Conservation (phyloP, 2,329 filamentous ascomycete genomes). For the Fusarium lyarnte region DNA sequence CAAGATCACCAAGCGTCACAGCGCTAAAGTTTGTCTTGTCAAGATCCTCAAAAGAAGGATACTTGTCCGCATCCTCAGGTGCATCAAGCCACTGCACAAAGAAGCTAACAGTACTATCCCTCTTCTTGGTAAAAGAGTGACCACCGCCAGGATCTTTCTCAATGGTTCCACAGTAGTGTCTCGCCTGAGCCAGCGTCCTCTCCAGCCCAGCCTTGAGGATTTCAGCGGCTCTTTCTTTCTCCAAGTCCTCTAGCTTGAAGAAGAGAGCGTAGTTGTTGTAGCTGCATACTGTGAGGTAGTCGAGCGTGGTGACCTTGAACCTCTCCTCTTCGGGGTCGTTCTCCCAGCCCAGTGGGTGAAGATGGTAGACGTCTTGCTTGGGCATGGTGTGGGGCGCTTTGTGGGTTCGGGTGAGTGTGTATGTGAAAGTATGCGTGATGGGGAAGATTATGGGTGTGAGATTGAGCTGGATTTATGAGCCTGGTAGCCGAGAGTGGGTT, state of each 20-base stretch:
- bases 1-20: slow-evolving; percentile 46
- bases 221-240: slow-evolving; percentile 40
- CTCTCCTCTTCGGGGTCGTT: slow-evolving; percentile 31
- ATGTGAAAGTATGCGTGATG: background rate
- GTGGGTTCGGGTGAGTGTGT: background rate
- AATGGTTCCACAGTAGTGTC: slow-evolving; percentile 52
- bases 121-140: slow-evolving; percentile 50
- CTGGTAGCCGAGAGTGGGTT: background rate
- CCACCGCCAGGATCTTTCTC: slow-evolving; percentile 50
- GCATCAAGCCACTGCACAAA: slow-evolving; percentile 51
- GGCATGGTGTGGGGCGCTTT: slow-evolving; percentile 37
- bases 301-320: slow-evolving; percentile 50
- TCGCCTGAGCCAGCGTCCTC: slow-evolving; percentile 48
- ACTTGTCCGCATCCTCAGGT: slow-evolving; percentile 36
- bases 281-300: slow-evolving; percentile 46
- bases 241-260: slow-evolving; percentile 48
- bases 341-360: slow-evolving; percentile 45
- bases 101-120: slow-evolving; percentile 48
- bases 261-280: slow-evolving; percentile 54
- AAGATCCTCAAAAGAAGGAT: slow-evolving; percentile 52
- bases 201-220: slow-evolving; percentile 50
- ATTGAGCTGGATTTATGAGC: background rate
- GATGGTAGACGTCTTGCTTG: slow-evolving; percentile 39
- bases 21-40: slow-evolving; percentile 49
- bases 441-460: background rate